A percentile compares a stretch with the other conserved stretches of the same genome.
Conservation (phyloP, 768 basidiomycete genomes). For the Leccinum obscurum region DNA sequence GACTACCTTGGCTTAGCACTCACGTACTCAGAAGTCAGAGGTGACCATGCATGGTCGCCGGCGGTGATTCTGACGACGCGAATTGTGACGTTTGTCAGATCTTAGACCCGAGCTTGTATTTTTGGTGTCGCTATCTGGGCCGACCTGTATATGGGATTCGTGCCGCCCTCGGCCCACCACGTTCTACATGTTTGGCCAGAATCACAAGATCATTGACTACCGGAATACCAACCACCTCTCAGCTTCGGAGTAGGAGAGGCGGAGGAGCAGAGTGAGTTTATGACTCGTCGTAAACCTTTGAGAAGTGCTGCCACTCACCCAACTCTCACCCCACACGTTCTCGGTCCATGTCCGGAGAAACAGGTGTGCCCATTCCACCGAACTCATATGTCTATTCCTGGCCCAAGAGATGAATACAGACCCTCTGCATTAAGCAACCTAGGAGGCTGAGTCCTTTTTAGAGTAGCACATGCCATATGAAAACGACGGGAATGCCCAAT, state of each 20-base stretch:
- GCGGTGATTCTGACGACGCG: no score
- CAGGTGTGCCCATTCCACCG: neutral
- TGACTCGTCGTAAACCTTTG: no score
- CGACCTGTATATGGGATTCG: no score
- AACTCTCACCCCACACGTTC: neutral
- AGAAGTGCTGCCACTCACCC: no score
- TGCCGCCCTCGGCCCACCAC: neutral
- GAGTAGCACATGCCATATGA: neutral
- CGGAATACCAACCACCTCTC: no score
- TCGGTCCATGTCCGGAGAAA: neutral
- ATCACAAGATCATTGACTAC: neutral
- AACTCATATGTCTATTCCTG: neutral
- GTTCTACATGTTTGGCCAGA: neutral
- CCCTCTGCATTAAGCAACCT: neutral
- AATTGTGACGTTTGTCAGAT: no score
- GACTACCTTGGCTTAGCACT: neutral
- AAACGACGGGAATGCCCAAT: neutral
- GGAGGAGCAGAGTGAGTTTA: no score
- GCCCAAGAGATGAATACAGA: neutral
- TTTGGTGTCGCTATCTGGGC: no score
- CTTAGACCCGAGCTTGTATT: no score
- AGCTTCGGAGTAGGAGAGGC: neutral
- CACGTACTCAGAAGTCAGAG: neutral
- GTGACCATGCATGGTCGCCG: neutral
- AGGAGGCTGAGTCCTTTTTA: neutral